Evolutionary conservation across 2,329 filamentous ascomycete species (phyloP), one percentile per base, ranked within the genome.

Genomic region (Fusarium tupiense): DNA sequence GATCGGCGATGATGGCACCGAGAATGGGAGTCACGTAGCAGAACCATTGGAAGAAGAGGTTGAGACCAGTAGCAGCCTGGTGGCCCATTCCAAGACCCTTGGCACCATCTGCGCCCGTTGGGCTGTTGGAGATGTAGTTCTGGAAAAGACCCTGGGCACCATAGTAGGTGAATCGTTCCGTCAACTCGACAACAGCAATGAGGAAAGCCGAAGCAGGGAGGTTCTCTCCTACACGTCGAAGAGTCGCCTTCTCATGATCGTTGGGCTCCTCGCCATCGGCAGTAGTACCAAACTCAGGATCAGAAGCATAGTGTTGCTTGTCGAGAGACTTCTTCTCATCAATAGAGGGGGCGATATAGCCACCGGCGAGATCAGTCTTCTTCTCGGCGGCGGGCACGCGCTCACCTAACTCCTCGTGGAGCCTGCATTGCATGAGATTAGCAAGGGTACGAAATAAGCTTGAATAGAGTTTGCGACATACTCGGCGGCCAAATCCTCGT

Each of bases 91-190:
- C 87, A 17, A 91, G 81, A 47, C 88, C 89, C 77, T 86, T 87
- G 7, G 88, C 84, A 20, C 81, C 81, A 62, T 82, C 79, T 5
- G 74, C 50, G 1, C 84, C 84, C 10, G 82, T 73, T 14, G 77
- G 67, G 60, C 78, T 73, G 67, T 83, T 77, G 72, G 67, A 81
- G 73, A 89, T 84, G 77, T 89, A 90, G 79, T 90, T 90, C 73
- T 89, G 87, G 80, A 89, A 89, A 43, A 88, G 78, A 64, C 87
- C 88, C 56, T 84, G 84, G 64, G 87, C 71, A 54, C 87, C 87
- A 70, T 89, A 89, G 83, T 87, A 90, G 65, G 88, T 87, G 82
- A 91, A 90, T 61, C 89, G 87, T 79, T 91, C 89, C 4, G 81
- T 83, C 46, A 90, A 80, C 76, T 90, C 89, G 52, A 90, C 87